Base-by-base conservation (phyloP, 2,329 filamentous ascomycete species). In the Monosporascus sp. region DNA sequence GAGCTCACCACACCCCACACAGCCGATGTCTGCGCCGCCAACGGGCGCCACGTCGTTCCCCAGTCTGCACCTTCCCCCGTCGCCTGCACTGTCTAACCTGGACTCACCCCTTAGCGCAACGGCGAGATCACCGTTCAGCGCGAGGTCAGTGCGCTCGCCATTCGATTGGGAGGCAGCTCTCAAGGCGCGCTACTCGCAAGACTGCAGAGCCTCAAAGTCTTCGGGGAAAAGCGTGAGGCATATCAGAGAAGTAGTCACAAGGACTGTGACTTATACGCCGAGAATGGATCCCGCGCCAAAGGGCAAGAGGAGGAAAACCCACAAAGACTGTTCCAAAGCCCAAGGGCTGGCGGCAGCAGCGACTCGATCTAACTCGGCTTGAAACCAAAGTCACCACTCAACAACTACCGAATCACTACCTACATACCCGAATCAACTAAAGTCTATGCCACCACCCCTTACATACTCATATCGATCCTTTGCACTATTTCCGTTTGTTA, bases 191-290 rank as follows among this genome's bases (percentile, higher is more conserved):
- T 85, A 83, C 62, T 78, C 82, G 54, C 86, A 87, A 51, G 70
- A 75, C 65, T 76, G 75, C 67, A 75, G 66, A 62, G 73, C 50
- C 72, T 80, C 78, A 57, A 81, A 82, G 66, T 66, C 78, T 17
- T 75, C 81, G 41, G 80, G 79, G 59, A 84, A 84, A 34, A 85
- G 78, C 62, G 77, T 85, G 52, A 82, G 85, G 55, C 80, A 87
- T 65, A 90, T 97, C 54, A 80, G 90, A 51, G 91, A 97, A 70
- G 90, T 97, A 5, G 89, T 97, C 50, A 97, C 92, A n/a, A 82
- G 91, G 61, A 97, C 91, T 17, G 89, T 96, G 54, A 96, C 90
- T 41, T 96, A 95, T 72, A 96, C 89, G 68, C 88, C 84, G 56
- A 79, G 86, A 59, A 89, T 97, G 74, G 89, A 91, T 60, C 89